Evolutionary conservation across 345 rosid genomes (phyloP).

Genomic region (Murraya paniculata): DNA sequence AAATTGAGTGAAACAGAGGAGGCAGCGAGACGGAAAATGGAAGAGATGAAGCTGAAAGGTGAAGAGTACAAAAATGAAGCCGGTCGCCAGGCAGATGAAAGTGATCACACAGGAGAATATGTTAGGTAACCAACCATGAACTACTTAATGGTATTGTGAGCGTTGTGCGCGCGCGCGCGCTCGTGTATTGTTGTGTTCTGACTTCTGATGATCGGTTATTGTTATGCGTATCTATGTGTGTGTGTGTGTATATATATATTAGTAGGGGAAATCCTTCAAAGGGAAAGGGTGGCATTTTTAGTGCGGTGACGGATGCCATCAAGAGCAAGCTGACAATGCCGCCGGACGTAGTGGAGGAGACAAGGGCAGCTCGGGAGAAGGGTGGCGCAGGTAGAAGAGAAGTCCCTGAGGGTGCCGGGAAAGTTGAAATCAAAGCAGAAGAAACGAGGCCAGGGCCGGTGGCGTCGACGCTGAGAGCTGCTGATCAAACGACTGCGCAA

Average conservation of each 20-base stretch:
- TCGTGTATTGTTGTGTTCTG: too few relatives aligned
- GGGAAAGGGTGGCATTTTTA: slow-evolving; percentile 35
- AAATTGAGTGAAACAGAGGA: slow-evolving; percentile 46
- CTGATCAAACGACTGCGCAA: slow-evolving; percentile 65
- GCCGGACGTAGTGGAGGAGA: slow-evolving; percentile 30
- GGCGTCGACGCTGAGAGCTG: slow-evolving; percentile 29
- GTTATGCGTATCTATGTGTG: too few relatives aligned
- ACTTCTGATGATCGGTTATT: too few relatives aligned
- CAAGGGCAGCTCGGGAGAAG: slow-evolving; percentile 31
- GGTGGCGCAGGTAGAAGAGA: slow-evolving; percentile 27
- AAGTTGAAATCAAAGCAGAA: slow-evolving; percentile 12
- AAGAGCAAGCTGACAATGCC: slow-evolving; percentile 43
- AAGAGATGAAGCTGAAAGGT: slow-evolving; percentile 44
- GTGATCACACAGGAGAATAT: neutral
- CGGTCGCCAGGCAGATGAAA: slow-evolving; percentile 22
- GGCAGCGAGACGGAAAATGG: slow-evolving; percentile 48
- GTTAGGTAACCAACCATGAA: neutral
- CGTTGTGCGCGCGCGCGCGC: neutral
- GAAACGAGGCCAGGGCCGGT: slow-evolving; percentile 26
- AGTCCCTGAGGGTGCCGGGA: slow-evolving; percentile 2
- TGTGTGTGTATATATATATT: neutral
- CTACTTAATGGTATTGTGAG: neutral
- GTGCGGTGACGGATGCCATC: slow-evolving; percentile 38
- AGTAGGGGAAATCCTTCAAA: slow-evolving; percentile 34
- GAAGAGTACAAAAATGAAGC: slow-evolving; percentile 32